Conservation (phyloP, 345 rosid species). For the Bruguiera parviflora region DNA sequence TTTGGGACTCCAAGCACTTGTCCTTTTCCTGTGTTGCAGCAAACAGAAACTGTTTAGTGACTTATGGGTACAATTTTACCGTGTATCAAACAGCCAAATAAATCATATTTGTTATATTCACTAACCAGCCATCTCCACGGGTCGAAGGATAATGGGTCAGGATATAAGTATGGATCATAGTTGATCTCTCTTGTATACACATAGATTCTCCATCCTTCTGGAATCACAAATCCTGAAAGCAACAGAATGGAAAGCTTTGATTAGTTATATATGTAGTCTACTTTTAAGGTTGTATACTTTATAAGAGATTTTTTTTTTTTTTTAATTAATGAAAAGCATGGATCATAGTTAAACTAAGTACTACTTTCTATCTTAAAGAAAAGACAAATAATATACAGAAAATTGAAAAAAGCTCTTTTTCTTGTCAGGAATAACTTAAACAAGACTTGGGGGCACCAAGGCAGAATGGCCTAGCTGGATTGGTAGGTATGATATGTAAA, state of each 20-base stretch:
- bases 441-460: constrained; percentile 33
- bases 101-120: not conserved
- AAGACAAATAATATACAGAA: not conserved
- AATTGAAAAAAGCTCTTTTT: constrained; percentile 16
- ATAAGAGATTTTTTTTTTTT: not conserved
- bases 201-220: constrained; percentile 55
- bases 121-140: constrained; percentile 91
- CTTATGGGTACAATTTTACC: not conserved
- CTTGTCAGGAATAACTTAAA: constrained; percentile 39
- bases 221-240: constrained; percentile 42
- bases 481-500: constrained; percentile 58
- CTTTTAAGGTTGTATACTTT: not conserved
- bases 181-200: constrained; percentile 73
- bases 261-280: not conserved
- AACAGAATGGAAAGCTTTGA: not conserved
- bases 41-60: not conserved
- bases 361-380: not conserved
- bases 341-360: too few species aligned
- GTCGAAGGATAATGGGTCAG: constrained; percentile 64
- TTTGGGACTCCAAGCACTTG: constrained; percentile 56
- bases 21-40: constrained; percentile 57
- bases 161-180: constrained; percentile 60
- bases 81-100: not conserved
- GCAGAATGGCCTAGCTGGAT: constrained; percentile 53
- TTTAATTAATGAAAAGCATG: not conserved